These are phyloP conservation scores for Gremmenia infestans DNA, from an alignment of 2,329 filamentous ascomycete species.

Conservation along the genomic window DNA sequence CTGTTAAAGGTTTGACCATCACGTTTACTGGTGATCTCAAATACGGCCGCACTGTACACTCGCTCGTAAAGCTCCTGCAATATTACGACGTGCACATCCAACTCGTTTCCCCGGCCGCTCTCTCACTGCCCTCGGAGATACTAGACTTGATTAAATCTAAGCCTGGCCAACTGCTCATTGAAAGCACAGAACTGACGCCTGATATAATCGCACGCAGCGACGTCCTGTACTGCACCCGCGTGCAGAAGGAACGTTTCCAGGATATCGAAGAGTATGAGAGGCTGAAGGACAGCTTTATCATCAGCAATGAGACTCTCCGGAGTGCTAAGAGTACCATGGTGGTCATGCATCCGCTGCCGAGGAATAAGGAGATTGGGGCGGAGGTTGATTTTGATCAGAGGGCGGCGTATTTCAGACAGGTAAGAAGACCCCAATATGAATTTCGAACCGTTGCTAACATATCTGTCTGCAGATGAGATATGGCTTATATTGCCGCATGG, in stretches of 20 bases:
- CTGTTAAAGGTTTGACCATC: constrained; percentile 90
- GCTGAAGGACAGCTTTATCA: constrained; percentile 82
- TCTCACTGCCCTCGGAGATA: constrained; percentile 72
- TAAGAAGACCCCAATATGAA: constrained; percentile 42
- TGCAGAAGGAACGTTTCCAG: constrained; percentile 95
- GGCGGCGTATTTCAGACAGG: constrained; percentile 98
- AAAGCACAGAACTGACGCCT: constrained; percentile 74
- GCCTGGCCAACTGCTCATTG: constrained; percentile 71
- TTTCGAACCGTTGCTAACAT: constrained; percentile 6
- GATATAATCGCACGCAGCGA: constrained; percentile 84
- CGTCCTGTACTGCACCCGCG: constrained; percentile 92
- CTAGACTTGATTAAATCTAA: constrained; percentile 61
- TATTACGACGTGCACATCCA: constrained; percentile 96
- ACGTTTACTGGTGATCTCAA: constrained; percentile 92
- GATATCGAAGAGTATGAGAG: constrained; percentile 74
- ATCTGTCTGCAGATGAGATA: constrained; percentile 73
- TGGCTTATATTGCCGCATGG: constrained; percentile 97
- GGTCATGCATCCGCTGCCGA: constrained; percentile 90
- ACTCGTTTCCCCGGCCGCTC: constrained; percentile 76
- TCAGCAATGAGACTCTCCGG: constrained; percentile 86
- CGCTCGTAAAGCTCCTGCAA: constrained; percentile 84
- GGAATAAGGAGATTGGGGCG: constrained; percentile 88
- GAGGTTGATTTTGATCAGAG: constrained; percentile 97
- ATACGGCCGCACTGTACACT: constrained; percentile 93
- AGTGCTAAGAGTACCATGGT: constrained; percentile 90